phyloP scores from a whole-genome alignment of 2,329 filamentous ascomycete genomes.

The Hymenoscyphus infarciens region DNA sequence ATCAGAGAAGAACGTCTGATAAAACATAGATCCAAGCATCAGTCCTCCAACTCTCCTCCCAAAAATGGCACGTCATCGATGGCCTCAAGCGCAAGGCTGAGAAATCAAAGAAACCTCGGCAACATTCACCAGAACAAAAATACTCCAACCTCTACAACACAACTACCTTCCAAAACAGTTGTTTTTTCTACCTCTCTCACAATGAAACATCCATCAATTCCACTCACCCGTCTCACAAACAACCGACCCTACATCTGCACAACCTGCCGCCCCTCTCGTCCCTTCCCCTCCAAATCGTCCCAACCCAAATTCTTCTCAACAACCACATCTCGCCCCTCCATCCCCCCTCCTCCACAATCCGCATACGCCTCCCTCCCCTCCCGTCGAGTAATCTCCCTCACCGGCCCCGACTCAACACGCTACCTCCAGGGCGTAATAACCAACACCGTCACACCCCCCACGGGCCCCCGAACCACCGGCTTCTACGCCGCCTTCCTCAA shows the following conservation, averaged over 20 bases:
- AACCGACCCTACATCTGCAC: slow-evolving; percentile 25
- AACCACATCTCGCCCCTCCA: slow-evolving; percentile 17
- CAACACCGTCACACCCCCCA: slow-evolving; percentile 52
- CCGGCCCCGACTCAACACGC: slow-evolving; percentile 73
- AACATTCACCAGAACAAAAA: not conserved
- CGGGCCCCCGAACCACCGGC: slow-evolving; percentile 42
- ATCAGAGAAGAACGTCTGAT: too few relatives aligned
- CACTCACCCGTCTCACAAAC: slow-evolving; percentile 11
- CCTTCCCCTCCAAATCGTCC: slow-evolving; percentile 8
- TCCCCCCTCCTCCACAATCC: slow-evolving; percentile 43
- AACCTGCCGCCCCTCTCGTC: slow-evolving; percentile 19
- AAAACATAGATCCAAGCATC: too few relatives aligned
- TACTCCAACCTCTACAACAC: slow-evolving; percentile 63
- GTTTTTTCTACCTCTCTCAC: slow-evolving; percentile 70
- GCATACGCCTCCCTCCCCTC: slow-evolving; percentile 60
- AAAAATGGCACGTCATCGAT: not conserved
- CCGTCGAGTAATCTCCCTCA: slow-evolving; percentile 74
- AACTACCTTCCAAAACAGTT: slow-evolving; percentile 69
- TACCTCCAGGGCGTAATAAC: slow-evolving; percentile 90
- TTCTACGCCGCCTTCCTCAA: slow-evolving; percentile 85
- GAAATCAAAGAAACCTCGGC: not conserved
- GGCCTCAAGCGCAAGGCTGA: not conserved
- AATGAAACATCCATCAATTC: slow-evolving; percentile 23
- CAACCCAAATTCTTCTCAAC: slow-evolving; percentile 10
- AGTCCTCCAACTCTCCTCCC: too few relatives aligned